Conservation (phyloP, 1,284 basidiomycete species). For the Taiwanofungus camphoratus region DNA sequence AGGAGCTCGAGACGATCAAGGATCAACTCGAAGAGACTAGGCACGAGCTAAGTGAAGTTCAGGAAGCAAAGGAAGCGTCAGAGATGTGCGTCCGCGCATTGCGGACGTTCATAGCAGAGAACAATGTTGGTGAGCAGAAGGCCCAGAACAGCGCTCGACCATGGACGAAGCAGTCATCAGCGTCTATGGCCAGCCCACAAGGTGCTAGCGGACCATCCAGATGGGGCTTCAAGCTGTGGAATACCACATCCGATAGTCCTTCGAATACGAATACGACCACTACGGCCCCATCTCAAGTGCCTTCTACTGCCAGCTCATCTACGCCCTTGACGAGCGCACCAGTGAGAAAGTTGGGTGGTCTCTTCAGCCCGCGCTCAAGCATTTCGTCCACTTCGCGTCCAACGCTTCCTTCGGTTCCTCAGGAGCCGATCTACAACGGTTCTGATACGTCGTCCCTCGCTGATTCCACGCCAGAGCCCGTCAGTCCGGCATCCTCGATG, state of each 20-base stretch:
- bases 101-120: slow-evolving; percentile 79
- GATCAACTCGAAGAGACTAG: slow-evolving; percentile 58
- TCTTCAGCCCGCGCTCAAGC: slow-evolving; percentile 56
- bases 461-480: slow-evolving; percentile 29
- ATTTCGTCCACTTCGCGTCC: slow-evolving; percentile 36
- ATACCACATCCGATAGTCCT: slow-evolving; percentile 26
- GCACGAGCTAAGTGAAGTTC: slow-evolving; percentile 67
- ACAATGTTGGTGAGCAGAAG: slow-evolving; percentile 46
- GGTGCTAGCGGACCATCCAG: slow-evolving; percentile 21
- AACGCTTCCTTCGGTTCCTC: slow-evolving; percentile 12
- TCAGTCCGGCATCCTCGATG: slow-evolving; percentile 28
- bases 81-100: slow-evolving; percentile 80
- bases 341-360: slow-evolving; percentile 59
- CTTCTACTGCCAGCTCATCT: slow-evolving; percentile 14
- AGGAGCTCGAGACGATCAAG: slow-evolving; percentile 54
- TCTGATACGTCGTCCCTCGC: slow-evolving; percentile 34
- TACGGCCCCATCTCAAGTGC: slow-evolving; percentile 17
- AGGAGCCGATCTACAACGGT: slow-evolving; percentile 29
- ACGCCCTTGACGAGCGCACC: slow-evolving; percentile 29
- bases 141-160: slow-evolving; percentile 21
- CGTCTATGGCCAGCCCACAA: slow-evolving; percentile 11
- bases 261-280: slow-evolving; percentile 15
- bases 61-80: slow-evolving; percentile 82
- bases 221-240: slow-evolving; percentile 58
- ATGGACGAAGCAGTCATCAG: slow-evolving; percentile 16